Conservation (phyloP, 2,329 filamentous ascomycete genomes). For the Drechslerella coelobrocha region DNA sequence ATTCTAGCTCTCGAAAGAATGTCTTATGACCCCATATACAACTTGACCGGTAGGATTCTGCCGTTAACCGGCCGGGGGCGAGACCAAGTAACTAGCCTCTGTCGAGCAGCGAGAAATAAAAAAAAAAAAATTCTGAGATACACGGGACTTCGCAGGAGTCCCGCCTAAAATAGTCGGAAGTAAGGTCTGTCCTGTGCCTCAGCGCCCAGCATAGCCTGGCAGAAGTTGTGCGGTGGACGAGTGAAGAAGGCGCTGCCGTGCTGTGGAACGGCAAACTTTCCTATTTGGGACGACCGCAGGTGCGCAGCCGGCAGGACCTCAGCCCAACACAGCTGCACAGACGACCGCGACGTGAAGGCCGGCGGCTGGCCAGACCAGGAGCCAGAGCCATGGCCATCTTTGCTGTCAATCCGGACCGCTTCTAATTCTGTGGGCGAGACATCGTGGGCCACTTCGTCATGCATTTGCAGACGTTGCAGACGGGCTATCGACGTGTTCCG, state of each 20-base stretch:
- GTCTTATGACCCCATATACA: constrained; percentile 37
- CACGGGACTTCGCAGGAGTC: constrained; percentile 27
- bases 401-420: no score
- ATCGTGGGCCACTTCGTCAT: no score
- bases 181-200: constrained; percentile 6
- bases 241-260: constrained; percentile 39
- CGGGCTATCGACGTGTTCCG: neutral
- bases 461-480: neutral
- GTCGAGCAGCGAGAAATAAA: neutral
- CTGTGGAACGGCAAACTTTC: constrained; percentile 26
- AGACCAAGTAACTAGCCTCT: constrained; percentile 18
- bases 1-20: constrained; percentile 3
- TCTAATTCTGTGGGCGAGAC: no score
- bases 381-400: no score
- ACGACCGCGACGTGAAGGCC: no score
- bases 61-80: constrained; percentile 14
- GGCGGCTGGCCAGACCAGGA: neutral
- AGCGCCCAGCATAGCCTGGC: neutral
- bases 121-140: constrained; percentile 9
- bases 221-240: neutral
- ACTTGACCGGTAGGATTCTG: constrained; percentile 41
- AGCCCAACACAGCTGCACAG: constrained; percentile 12
- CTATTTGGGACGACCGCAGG: constrained; percentile 16
- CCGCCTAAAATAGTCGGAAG: constrained; percentile 46
- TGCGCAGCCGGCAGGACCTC: constrained; percentile 19